These are phyloP conservation scores for Capsicum chinense DNA, from an alignment of 257 asterid species.

Conservation along the genomic window DNA sequence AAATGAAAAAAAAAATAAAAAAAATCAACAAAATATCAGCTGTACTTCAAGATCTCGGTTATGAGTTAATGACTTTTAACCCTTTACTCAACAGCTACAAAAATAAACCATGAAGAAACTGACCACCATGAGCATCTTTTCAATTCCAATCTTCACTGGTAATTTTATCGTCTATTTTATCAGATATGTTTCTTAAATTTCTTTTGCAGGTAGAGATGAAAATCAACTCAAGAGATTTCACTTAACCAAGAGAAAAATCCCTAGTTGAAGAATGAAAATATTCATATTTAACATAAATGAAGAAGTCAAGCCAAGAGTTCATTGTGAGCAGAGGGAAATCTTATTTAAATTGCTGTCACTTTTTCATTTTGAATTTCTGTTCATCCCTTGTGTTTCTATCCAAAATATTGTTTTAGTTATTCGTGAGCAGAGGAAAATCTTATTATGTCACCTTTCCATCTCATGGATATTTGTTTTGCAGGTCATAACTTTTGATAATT, in stretches of 20 bases:
- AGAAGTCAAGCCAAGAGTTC: not conserved
- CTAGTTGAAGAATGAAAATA: constrained; percentile 3
- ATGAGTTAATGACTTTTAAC: too few relatives aligned
- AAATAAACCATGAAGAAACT: not conserved
- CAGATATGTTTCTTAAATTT: not conserved
- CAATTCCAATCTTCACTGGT: not conserved
- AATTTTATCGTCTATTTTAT: not conserved
- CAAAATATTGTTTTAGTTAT: not conserved
- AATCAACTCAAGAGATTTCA: not conserved
- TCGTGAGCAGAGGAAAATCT: constrained; percentile 1
- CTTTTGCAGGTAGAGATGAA: not conserved
- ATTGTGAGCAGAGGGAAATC: not conserved
- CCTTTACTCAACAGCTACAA: not conserved
- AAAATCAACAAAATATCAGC: not conserved
- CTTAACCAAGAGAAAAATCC: not conserved
- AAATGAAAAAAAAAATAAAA: too few relatives aligned
- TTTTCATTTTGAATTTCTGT: not conserved
- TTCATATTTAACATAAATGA: not conserved
- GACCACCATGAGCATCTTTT: not conserved
- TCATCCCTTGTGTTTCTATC: not conserved
- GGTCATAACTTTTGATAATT: constrained; percentile 80
- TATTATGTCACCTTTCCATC: constrained; percentile 16
- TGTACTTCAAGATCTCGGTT: not conserved
- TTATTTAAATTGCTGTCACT: not conserved
- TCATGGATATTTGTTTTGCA: constrained; percentile 35